Conservation (phyloP, 1,284 basidiomycete species). For the Cutaneotrichosporon curvatum region DNA sequence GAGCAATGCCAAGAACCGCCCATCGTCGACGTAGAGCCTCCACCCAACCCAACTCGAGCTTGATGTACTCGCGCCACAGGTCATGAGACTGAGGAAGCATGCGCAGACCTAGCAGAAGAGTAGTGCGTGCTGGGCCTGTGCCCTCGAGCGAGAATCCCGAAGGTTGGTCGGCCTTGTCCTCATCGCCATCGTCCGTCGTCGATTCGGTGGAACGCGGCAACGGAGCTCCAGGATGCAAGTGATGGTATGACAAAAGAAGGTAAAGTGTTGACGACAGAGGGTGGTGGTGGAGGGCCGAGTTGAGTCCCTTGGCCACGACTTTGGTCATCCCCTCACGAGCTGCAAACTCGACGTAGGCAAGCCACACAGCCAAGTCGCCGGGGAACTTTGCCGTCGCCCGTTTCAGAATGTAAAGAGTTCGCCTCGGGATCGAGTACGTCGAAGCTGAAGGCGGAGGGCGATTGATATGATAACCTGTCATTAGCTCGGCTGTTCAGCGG, state of each 20-base stretch:
- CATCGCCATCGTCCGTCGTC: constrained; percentile 1
- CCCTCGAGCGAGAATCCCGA: constrained; percentile 41
- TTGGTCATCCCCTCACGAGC: constrained; percentile 71
- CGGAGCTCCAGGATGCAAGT: constrained; percentile 63
- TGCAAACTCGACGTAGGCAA: constrained; percentile 78
- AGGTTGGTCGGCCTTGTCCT: constrained; percentile 7
- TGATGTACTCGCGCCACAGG: constrained; percentile 81
- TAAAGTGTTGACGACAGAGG: constrained; percentile 73
- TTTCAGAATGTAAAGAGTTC: constrained; percentile 85
- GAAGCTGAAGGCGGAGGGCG: constrained; percentile 59
- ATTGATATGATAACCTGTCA: constrained; percentile 37
- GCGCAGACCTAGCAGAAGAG: constrained; percentile 79
- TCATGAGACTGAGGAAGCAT: constrained; percentile 62
- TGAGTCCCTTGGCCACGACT: constrained; percentile 61
- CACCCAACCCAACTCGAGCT: constrained; percentile 83
- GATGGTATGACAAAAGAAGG: constrained; percentile 77
- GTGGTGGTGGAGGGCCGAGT: constrained; percentile 75
- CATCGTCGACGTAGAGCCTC: constrained; percentile 76
- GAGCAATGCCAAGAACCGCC: constrained; percentile 53
- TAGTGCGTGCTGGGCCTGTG: constrained; percentile 60
- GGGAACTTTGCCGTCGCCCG: constrained; percentile 84
- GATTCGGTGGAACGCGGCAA: constrained; percentile 49
- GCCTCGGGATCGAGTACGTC: constrained; percentile 69
- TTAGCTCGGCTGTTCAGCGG: background rate
- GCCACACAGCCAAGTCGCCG: constrained; percentile 76